phyloP scores from a whole-genome alignment of 768 basidiomycete genomes.

The Xanthoconium purpureum region DNA sequence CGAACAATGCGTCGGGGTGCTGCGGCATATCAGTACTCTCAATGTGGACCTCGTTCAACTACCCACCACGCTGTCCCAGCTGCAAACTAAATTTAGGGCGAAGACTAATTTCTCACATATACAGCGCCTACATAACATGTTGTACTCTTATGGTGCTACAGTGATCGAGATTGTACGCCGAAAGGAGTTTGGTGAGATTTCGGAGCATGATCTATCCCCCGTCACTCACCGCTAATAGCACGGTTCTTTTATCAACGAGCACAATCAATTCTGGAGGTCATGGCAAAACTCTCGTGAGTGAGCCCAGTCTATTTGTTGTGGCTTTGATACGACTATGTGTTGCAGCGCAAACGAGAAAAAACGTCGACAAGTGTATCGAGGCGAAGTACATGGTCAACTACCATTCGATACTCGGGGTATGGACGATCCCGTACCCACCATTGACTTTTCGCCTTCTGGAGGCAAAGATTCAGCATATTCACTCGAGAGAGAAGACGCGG shows the following conservation, averaged over 20 bases:
- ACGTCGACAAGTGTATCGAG: conserved; percentile 79
- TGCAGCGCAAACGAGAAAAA: conserved; percentile 72
- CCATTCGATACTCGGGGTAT: conserved; percentile 84
- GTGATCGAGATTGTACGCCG: conserved; percentile 88
- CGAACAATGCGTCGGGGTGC: conserved; percentile 56
- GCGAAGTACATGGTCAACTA: conserved; percentile 79
- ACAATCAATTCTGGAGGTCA: conserved; percentile 75
- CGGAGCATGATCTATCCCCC: background rate
- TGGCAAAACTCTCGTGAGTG: conserved; percentile 83
- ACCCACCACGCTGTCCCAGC: conserved; percentile 55
- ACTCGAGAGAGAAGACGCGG: conserved; percentile 66
- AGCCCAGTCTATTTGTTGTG: conserved; percentile 1
- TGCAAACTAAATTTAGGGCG: conserved; percentile 72
- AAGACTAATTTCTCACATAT: conserved; percentile 91
- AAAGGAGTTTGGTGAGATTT: conserved; percentile 76
- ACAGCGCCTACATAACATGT: conserved; percentile 80
- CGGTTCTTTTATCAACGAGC: conserved; percentile 81
- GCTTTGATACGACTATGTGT: conserved; percentile 4
- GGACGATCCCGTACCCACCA: conserved; percentile 73
- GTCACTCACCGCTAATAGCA: conserved; percentile 39
- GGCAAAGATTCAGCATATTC: conserved; percentile 60
- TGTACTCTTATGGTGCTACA: conserved; percentile 90
- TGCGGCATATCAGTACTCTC: conserved; percentile 74
- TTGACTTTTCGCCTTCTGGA: conserved; percentile 77
- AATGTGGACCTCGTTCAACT: conserved; percentile 81